A percentile compares a stretch with the other conserved stretches of the same genome.
These are phyloP conservation scores for Bonia amplexicaulis DNA, from an alignment of 176 grass and related monocot genomes.

Conservation along the genomic window DNA sequence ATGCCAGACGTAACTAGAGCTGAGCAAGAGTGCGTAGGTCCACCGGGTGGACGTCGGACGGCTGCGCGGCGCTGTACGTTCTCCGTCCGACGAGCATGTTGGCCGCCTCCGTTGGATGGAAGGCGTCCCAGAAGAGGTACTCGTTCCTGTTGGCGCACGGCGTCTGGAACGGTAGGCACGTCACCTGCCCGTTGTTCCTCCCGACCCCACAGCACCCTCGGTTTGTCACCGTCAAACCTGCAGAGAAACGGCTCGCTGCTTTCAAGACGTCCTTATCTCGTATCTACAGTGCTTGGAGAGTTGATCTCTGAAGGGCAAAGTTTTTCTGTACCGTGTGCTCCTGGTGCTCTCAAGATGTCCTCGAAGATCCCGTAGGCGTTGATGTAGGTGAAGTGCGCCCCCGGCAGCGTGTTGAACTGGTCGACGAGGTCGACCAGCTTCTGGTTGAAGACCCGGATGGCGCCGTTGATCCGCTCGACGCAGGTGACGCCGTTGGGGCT, in stretches of 20 bases:
- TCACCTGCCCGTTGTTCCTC: conserved; percentile 97
- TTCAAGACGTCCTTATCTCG: neutral
- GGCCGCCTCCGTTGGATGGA: conserved; percentile 87
- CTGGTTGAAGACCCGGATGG: conserved; percentile 77
- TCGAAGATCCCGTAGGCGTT: conserved; percentile 71
- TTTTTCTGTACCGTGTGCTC: conserved; percentile 25
- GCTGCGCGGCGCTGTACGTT: conserved; percentile 52
- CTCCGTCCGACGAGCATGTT: conserved; percentile 65
- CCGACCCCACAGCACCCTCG: conserved; percentile 87
- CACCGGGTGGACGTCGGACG: conserved; percentile 71
- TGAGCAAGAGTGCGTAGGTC: conserved; percentile 57
- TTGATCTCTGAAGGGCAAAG: too few relatives aligned
- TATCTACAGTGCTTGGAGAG: neutral
- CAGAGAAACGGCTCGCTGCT: neutral
- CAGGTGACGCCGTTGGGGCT: conserved; percentile 69
- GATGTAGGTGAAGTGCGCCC: conserved; percentile 84
- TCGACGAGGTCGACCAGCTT: conserved; percentile 55
- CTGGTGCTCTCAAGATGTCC: conserved; percentile 49
- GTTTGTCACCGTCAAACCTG: conserved; percentile 64
- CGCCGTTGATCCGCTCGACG: conserved; percentile 51
- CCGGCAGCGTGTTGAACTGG: conserved; percentile 61
- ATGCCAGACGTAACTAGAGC: conserved; percentile 20
- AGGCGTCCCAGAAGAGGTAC: conserved; percentile 97
- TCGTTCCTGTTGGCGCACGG: conserved; percentile 70
- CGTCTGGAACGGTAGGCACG: conserved; percentile 79